Conservation (phyloP, 192 early-diverging fungal genomes). For the Podila horticola region DNA sequence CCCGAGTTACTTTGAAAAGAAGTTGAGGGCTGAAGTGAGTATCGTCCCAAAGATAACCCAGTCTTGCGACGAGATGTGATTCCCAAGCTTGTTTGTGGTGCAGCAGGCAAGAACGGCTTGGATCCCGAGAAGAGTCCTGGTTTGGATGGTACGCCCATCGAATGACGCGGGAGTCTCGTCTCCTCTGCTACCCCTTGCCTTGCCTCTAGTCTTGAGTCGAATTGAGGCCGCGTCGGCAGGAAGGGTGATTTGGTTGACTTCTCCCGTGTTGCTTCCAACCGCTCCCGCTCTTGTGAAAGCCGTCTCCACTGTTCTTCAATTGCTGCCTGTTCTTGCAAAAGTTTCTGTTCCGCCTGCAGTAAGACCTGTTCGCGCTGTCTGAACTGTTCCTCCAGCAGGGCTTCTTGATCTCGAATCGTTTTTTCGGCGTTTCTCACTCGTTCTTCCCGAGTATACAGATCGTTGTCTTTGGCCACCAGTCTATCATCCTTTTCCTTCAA, state of each 20-base stretch:
- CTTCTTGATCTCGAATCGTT: conserved; percentile 31
- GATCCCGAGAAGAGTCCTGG: not conserved
- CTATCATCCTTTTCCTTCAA: conserved; percentile 6
- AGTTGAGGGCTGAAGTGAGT: conserved; percentile 19
- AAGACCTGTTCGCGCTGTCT: not conserved
- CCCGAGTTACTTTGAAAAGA: not conserved
- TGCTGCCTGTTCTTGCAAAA: not conserved
- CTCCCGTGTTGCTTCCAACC: conserved; percentile 5
- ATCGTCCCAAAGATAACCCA: conserved; percentile 18
- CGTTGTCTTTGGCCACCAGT: conserved; percentile 5
- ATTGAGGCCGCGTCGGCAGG: not conserved
- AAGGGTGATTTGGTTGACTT: not conserved
- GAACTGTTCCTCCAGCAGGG: conserved; percentile 15
- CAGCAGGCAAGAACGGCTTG: not conserved
- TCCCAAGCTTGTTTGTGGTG: conserved; percentile 1
- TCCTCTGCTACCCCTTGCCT: conserved; percentile 1
- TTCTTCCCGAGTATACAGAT: not conserved
- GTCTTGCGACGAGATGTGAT: conserved; percentile 36
- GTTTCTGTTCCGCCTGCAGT: not conserved
- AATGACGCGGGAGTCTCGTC: not conserved
- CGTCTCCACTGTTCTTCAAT: conserved; percentile 12
- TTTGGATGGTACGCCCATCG: not conserved
- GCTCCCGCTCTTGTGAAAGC: conserved; percentile 17
- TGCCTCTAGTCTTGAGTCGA: not conserved
- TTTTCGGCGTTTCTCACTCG: conserved; percentile 24